phyloP scores from a whole-genome alignment of 441 rosid species.

The Syzygium syzygioides region DNA sequence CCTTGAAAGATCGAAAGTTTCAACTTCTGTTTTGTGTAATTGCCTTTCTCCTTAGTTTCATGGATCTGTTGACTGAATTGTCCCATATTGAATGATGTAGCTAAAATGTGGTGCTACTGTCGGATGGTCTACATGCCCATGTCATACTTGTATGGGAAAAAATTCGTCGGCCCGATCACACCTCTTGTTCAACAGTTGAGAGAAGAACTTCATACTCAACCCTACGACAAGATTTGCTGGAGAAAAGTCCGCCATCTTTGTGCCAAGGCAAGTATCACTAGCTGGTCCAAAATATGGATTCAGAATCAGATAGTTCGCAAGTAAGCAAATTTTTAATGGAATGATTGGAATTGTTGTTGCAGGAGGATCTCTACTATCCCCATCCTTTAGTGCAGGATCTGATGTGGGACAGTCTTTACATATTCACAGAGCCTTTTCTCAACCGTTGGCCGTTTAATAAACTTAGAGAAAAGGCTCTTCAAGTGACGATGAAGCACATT shows the following conservation, averaged over 20 bases:
- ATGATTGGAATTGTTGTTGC: not conserved
- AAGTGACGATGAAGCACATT: slow-evolving; percentile 18
- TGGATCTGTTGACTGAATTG: not conserved
- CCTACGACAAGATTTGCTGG: slow-evolving; percentile 28
- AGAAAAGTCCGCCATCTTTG: slow-evolving; percentile 16
- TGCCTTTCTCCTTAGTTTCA: not conserved
- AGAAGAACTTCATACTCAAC: slow-evolving; percentile 43
- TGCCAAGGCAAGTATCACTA: not conserved
- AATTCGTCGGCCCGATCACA: not conserved
- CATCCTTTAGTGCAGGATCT: slow-evolving; percentile 15
- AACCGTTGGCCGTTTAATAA: slow-evolving; percentile 17
- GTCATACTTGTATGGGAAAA: slow-evolving; percentile 17
- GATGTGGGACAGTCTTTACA: slow-evolving; percentile 15
- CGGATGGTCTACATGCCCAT: slow-evolving; percentile 19
- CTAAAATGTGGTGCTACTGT: slow-evolving; percentile 21
- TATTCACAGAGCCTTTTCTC: slow-evolving; percentile 13
- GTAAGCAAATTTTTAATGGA: not conserved
- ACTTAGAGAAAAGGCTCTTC: slow-evolving; percentile 13
- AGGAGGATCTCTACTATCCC: slow-evolving; percentile 20
- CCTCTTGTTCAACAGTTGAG: slow-evolving; percentile 36
- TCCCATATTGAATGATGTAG: not conserved
- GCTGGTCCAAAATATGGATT: not conserved
- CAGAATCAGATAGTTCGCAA: not conserved
- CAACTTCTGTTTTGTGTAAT: not conserved
- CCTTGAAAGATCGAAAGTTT: not conserved